Evolutionary conservation across 2,329 filamentous ascomycete species (phyloP), one percentile per base, ranked within the genome.

Genomic region (Falciphora oryzae): DNA sequence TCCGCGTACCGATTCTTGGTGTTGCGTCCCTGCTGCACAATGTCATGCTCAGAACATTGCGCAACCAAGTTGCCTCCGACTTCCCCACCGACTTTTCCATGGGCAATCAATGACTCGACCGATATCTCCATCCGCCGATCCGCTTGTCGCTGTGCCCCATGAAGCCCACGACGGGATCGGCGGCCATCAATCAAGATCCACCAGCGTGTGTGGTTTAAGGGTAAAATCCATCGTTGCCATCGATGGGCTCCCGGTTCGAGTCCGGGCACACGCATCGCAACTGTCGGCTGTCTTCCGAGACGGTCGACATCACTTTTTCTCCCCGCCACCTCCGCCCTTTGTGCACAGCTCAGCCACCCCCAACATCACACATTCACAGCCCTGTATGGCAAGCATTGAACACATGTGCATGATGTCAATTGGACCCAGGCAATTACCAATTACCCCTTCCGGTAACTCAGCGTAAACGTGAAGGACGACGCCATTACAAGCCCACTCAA

Each of bases 161-260:
- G 11, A 53, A 11, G 10, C 22, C 22, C 44, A 7, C 44, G 14
- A 5, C 22, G 6, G 44, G 44, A 10, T 2, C 44, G 4, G 18
- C 22, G 18, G 2, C 10, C 44, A n/a, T 53, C 44, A 53, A 53
- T 2, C 44, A 3, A 8, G 44, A 53, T 44, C 38, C 38, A 44
- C 38, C 14, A 53, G 44, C 44, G 44, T 53, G 44, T 53, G 44
- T 53, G 44, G 44, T 53, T 53, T 53, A 53, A 53, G 44, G 44
- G 78, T 81, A 81, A 79, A 80, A 81, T 80, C 77, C 77, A 79
- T 80, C 79, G 78, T 80, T 81, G 78, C 79, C 79, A 80, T 80
- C 78, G 79, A 80, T 79, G 78, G 77, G 79, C 77, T 60, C 58
- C 58, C 58, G 58, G 58, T 60, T 60, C 44, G 44, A 53, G 44